These are phyloP conservation scores for Collybia sordida DNA, from an alignment of 768 basidiomycete genomes.

Conservation along the genomic window DNA sequence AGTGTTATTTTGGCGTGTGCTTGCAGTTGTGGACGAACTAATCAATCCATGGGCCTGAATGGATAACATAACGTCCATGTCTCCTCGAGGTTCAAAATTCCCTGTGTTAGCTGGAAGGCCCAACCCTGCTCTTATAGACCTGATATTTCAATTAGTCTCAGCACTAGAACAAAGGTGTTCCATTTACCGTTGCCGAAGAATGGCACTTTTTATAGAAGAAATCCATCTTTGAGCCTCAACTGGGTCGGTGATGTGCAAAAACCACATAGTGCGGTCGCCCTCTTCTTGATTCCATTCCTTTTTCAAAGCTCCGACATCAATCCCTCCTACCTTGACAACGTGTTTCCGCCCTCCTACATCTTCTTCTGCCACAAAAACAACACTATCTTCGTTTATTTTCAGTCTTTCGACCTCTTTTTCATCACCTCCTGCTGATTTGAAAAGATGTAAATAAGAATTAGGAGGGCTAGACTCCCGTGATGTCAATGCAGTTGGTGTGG, in stretches of 20 bases:
- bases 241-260: constrained; percentile 62
- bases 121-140: constrained; percentile 70
- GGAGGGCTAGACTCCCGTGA: constrained; percentile 35
- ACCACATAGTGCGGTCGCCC: constrained; percentile 61
- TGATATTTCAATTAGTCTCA: constrained; percentile 22
- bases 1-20: constrained; percentile 22
- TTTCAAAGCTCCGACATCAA: constrained; percentile 51
- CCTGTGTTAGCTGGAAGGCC: constrained; percentile 42
- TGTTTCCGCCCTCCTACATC: constrained; percentile 44
- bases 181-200: constrained; percentile 66
- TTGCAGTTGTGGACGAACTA: constrained; percentile 29
- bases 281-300: constrained; percentile 47
- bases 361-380: constrained; percentile 71
- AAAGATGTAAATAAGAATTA: constrained; percentile 68
- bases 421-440: constrained; percentile 58
- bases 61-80: constrained; percentile 82
- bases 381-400: constrained; percentile 74
- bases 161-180: background rate
- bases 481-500: constrained; percentile 41
- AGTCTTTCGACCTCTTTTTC: constrained; percentile 74
- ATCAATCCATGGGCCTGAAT: constrained; percentile 70
- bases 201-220: constrained; percentile 65
- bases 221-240: constrained; percentile 77
- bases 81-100: constrained; percentile 66
- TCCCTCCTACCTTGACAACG: constrained; percentile 70